Evolutionary conservation across 495 filamentous ascomycete genomes (phyloP).

Genomic region (Annulohypoxylon moriforme): DNA sequence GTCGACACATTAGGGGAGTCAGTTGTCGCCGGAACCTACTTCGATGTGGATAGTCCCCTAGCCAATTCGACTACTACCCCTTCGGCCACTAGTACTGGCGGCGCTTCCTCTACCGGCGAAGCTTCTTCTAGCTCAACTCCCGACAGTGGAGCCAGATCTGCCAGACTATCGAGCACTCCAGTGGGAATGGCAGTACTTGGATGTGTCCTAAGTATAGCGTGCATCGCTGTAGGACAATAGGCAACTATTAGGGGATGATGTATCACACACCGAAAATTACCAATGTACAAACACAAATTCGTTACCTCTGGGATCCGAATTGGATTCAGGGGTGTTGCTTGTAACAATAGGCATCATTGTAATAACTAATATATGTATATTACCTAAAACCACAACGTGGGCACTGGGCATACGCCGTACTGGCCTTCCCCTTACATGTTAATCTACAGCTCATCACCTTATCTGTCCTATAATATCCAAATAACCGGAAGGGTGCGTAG

Average conservation of each 20-base stretch:
- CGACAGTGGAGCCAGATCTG: neutral
- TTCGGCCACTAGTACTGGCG: constrained; percentile 4
- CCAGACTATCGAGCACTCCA: neutral
- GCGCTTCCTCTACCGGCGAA: neutral
- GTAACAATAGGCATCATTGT: neutral
- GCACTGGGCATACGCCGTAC: too few relatives aligned
- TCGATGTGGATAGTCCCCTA: neutral
- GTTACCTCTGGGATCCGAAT: neutral
- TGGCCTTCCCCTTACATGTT: neutral
- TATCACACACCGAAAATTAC: neutral
- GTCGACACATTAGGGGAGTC: neutral
- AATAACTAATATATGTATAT: constrained; percentile 5
- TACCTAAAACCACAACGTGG: neutral
- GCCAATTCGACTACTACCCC: constrained; percentile 2
- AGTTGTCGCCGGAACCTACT: constrained; percentile 5
- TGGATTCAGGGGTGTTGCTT: neutral
- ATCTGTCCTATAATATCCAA: constrained; percentile 1
- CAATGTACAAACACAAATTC: neutral
- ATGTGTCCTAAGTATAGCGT: neutral
- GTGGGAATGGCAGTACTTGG: neutral
- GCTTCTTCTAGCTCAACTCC: constrained; percentile 2
- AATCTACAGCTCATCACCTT: neutral
- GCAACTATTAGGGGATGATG: neutral
- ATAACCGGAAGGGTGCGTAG: neutral
- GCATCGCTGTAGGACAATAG: neutral